Evolutionary conservation across 371 early-diverging fungal genomes (phyloP).

Genomic region (Capillidium heterosporum): DNA sequence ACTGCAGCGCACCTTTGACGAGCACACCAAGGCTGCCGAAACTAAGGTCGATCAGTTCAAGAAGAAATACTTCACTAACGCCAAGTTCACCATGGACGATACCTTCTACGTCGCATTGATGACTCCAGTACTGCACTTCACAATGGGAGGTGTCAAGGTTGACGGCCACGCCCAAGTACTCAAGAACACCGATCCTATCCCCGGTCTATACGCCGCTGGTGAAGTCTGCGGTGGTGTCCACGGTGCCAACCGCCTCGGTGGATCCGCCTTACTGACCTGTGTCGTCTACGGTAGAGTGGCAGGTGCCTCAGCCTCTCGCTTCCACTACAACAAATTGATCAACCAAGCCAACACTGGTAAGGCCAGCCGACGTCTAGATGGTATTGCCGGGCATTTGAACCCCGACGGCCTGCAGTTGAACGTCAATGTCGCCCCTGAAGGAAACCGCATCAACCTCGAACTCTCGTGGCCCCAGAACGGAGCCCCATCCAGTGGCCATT

Average conservation of each 20-base stretch:
- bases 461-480: slow-evolving; percentile 30
- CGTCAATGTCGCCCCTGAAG: slow-evolving; percentile 23
- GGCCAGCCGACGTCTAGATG: slow-evolving; percentile 51
- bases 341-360: slow-evolving; percentile 15
- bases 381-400: slow-evolving; percentile 43
- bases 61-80: slow-evolving; percentile 76
- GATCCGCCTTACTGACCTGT: slow-evolving; percentile 79
- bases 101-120: slow-evolving; percentile 72
- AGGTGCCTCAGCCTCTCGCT: slow-evolving; percentile 50
- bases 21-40: slow-evolving; percentile 60
- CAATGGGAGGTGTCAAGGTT: slow-evolving; percentile 93
- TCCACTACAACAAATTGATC: slow-evolving; percentile 33
- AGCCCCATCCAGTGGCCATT: slow-evolving; percentile 4
- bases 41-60: slow-evolving; percentile 69
- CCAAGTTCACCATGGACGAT: slow-evolving; percentile 48
- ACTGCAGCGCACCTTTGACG: slow-evolving; percentile 56
- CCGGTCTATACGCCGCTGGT: slow-evolving; percentile 85
- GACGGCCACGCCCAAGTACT: slow-evolving; percentile 60
- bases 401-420: slow-evolving; percentile 29
- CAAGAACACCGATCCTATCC: slow-evolving; percentile 23
- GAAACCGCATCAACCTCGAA: slow-evolving; percentile 40
- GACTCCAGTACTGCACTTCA: slow-evolving; percentile 87
- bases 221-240: slow-evolving; percentile 79
- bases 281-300: slow-evolving; percentile 94
- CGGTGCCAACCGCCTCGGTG: slow-evolving; percentile 71